These are phyloP conservation scores for Imleria badia DNA, from an alignment of 768 basidiomycete genomes.

Conservation along the genomic window DNA sequence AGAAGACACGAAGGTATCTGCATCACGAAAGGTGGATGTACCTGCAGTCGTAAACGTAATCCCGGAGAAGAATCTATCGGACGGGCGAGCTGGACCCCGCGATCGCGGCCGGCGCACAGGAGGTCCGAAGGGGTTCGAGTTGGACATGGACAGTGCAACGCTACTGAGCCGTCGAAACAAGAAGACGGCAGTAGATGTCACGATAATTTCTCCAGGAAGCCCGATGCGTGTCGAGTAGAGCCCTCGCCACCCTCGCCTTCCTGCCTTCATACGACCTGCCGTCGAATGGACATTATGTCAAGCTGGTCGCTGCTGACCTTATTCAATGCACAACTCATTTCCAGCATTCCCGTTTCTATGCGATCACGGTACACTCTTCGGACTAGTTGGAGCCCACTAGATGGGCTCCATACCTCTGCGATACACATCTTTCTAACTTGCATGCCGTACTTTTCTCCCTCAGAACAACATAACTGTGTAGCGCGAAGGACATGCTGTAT, in stretches of 20 bases:
- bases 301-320: not conserved
- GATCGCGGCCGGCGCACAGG: slow-evolving; percentile 46
- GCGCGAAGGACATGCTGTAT: slow-evolving; percentile 20
- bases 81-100: slow-evolving; percentile 70
- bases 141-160: slow-evolving; percentile 86
- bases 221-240: slow-evolving; percentile 33
- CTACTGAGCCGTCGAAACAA: slow-evolving; percentile 72
- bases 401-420: not conserved
- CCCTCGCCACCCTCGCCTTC: not conserved
- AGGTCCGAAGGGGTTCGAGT: slow-evolving; percentile 59
- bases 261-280: not conserved
- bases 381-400: not conserved
- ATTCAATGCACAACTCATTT: not conserved
- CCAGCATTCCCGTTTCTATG: not conserved
- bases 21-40: slow-evolving; percentile 9
- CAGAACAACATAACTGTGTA: slow-evolving; percentile 3
- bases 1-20: slow-evolving; percentile 9
- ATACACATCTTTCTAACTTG: slow-evolving; percentile 13
- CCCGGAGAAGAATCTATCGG: slow-evolving; percentile 38
- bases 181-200: slow-evolving; percentile 29
- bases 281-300: not conserved
- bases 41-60: slow-evolving; percentile 13
- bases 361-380: not conserved
- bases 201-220: slow-evolving; percentile 27
- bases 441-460: slow-evolving; percentile 12